Base-by-base conservation (phyloP, 176 grass and related monocot species). In the Panicum miliaceum region DNA sequence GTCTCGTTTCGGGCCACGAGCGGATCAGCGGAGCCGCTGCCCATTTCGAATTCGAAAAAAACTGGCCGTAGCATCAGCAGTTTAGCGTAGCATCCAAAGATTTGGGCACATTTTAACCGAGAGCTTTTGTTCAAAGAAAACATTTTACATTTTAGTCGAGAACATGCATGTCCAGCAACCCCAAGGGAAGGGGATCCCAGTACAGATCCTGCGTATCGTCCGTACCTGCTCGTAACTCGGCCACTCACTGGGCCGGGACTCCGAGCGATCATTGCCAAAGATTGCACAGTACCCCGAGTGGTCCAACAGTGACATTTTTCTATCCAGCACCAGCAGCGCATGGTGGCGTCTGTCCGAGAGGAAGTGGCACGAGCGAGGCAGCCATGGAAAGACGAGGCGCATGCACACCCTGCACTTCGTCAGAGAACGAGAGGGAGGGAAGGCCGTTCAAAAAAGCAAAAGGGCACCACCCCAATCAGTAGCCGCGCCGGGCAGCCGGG, bases 321-420 rank as follows among this genome's bases (percentile, higher is more conserved):
- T 3, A 62, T 3, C 19, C 18, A 42, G 20, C 12, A 4, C 8
- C 47, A 82, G 32, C 53, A n/a, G 8, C 35, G 59, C 71, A 52
- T 1, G 4, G 46, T 32, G 38, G 72, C 20, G 11, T 18, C 42
- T 71, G n/a, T 65, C 60, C 23, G 79, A 53, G 25, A 70, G 36
- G 50, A 22, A 76, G 73, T 38, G 58, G 85, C 38, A 64, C 13
- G 79, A 71, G 47, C 8, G 73, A 71, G 47, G 29, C 22, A 56
- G 64, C 42, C 87, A 87, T 84, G 76, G 77, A 84, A 90, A 90
- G 70, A 89, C 34, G 73, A 81, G 78, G 68, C 72, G 91, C 84
- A 78, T 84, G 87, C 69, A 66, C 67, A 29, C 59, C 12, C 25
- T 62, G 56, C 56, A 54, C 65, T 68, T 7, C 65, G 12, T n/a